Evolutionary conservation across 305 asterid genomes (phyloP).

Genomic region (Stenogyne calaminthoides): DNA sequence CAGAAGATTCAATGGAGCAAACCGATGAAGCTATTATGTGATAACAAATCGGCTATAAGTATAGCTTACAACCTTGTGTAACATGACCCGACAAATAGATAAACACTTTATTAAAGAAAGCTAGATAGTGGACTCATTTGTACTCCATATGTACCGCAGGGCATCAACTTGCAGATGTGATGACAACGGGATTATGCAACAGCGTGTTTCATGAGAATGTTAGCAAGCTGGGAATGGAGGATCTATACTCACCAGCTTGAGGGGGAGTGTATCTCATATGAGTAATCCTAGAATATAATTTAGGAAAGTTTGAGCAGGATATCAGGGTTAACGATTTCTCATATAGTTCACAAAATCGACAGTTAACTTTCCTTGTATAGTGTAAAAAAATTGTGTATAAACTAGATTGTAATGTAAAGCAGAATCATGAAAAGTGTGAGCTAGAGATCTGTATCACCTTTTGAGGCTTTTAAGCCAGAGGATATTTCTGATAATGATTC

Average conservation of each 20-base stretch:
- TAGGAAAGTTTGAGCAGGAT: too few relatives aligned
- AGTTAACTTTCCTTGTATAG: too few relatives aligned
- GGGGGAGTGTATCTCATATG: neutral
- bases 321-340: too few relatives aligned
- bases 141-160: neutral
- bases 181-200: neutral
- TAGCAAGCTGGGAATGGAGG: neutral
- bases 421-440: neutral
- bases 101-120: neutral
- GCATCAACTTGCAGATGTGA: neutral
- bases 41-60: neutral
- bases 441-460: constrained; percentile 47
- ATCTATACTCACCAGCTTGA: neutral
- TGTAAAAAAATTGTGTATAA: too few relatives aligned
- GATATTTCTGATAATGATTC: constrained; percentile 61
- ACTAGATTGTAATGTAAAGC: too few relatives aligned
- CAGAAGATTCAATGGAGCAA: neutral
- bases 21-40: neutral
- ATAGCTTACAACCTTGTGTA: neutral
- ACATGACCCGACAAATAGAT: neutral
- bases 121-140: neutral
- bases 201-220: neutral
- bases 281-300: too few relatives aligned
- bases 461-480: constrained; percentile 54
- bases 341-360: too few relatives aligned